Evolutionary conservation across 352 stramenopile species (phyloP), one percentile per base, ranked within the genome.

Genomic region (Pythium oligandrum): DNA sequence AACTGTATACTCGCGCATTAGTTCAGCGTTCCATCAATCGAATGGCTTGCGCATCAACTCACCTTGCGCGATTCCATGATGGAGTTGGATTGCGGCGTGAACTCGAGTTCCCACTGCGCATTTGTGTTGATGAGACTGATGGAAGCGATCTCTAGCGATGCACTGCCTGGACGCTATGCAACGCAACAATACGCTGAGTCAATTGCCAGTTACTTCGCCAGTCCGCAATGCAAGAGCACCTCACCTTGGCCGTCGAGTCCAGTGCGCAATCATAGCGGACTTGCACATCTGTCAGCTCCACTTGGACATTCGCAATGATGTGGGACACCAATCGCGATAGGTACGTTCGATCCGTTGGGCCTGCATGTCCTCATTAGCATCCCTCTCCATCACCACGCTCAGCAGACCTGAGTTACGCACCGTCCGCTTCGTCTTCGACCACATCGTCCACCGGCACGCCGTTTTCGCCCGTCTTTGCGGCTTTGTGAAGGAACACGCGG

Each of bases 281-380:
- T 65, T 92, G 71, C 34, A 95, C 78, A 53, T 93, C 79, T 38
- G 70, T 71, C 30, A 93, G 60, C 51, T 95, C 85, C 34, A 95
- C 88, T 55, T 95, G 83, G 8, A 95, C 79, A 59, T 95, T 95
- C 43, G 77, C 68, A 53, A 95, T 88, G 53, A 95, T 91, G 53
- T 91, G 82, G 9, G 81, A 78, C 31, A 95, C 80, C 46, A 95
- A 46, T 49, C 78, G 71, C 34, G 83, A 93, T 9, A 95, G 57
- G 62, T 95, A 95, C 35, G 85, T 91, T 42, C 83, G 71, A 57
- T 92, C 82, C 38, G 61, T 68, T 4, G 61, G 56, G 32, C 61
- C 61, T 68, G 30, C 17, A 26, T 26, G 17, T 26, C 17, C 17
- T 26, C 17, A 26, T 26, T 26, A 26, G 17, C 17, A 26, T 26